These are phyloP conservation scores for Aureobasidium lini DNA, from an alignment of 2,329 filamentous ascomycete genomes.

Conservation along the genomic window DNA sequence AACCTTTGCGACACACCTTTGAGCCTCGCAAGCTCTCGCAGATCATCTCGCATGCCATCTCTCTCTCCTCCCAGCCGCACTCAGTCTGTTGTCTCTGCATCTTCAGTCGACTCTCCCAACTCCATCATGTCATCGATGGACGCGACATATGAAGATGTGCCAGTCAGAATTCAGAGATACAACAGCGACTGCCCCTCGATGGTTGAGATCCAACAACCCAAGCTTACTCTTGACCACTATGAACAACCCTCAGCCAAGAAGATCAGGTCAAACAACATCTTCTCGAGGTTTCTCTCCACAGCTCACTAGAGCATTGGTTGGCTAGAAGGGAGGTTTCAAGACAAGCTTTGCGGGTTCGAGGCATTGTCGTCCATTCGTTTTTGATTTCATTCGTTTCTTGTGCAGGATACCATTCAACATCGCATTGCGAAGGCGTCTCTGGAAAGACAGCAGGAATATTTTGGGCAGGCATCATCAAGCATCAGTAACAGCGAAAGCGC, in stretches of 20 bases:
- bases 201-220: slow-evolving; percentile 32
- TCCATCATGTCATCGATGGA: slow-evolving; percentile 27
- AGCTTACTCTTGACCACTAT: slow-evolving; percentile 23
- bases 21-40: slow-evolving; percentile 20
- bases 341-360: slow-evolving; percentile 15
- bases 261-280: slow-evolving; percentile 29
- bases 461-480: neutral
- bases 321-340: neutral
- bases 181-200: slow-evolving; percentile 35
- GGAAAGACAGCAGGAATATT: neutral
- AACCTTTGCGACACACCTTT: slow-evolving; percentile 31
- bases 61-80: slow-evolving; percentile 38
- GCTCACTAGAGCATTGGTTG: slow-evolving; percentile 16
- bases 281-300: slow-evolving; percentile 30
- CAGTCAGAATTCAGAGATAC: slow-evolving; percentile 32
- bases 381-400: neutral
- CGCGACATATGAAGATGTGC: slow-evolving; percentile 22
- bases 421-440: slow-evolving; percentile 12
- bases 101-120: slow-evolving; percentile 27
- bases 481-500: neutral
- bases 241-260: slow-evolving; percentile 29
- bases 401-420: slow-evolving; percentile 13
- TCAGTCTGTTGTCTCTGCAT: slow-evolving; percentile 28
- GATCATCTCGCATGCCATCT: slow-evolving; percentile 39
- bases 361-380: neutral